phyloP scores from a whole-genome alignment of 2,329 filamentous ascomycete genomes.

The Claviceps paspali region DNA sequence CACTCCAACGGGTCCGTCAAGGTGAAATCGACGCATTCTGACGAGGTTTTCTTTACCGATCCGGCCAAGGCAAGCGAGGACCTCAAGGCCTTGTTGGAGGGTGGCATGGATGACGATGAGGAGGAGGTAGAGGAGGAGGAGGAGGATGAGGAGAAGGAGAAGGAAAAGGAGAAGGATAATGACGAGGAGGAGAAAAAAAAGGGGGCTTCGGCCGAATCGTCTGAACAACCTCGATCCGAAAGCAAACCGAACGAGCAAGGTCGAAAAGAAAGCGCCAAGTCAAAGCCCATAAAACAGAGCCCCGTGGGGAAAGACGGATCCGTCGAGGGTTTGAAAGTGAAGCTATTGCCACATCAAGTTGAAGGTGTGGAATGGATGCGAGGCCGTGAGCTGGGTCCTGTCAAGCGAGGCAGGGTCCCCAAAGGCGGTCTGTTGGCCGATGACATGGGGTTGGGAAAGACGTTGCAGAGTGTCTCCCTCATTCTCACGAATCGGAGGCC shows the following conservation, averaged over 20 bases:
- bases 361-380: constrained; percentile 93
- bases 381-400: constrained; percentile 73
- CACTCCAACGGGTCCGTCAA: constrained; percentile 20
- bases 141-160: neutral
- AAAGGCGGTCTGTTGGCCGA: constrained; percentile 93
- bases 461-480: constrained; percentile 79
- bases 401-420: constrained; percentile 67
- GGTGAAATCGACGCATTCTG: constrained; percentile 13
- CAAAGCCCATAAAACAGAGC: constrained; percentile 5
- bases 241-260: constrained; percentile 4
- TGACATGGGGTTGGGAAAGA: constrained; percentile 96
- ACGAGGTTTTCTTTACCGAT: constrained; percentile 50
- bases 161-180: neutral
- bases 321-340: constrained; percentile 71
- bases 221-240: neutral
- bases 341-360: constrained; percentile 82
- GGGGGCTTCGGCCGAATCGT: neutral
- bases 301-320: constrained; percentile 30
- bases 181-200: neutral
- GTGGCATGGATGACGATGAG: constrained; percentile 61
- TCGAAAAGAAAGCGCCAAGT: constrained; percentile 6
- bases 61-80: constrained; percentile 58
- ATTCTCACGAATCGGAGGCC: constrained; percentile 72
- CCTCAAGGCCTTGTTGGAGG: constrained; percentile 69
- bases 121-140: constrained; percentile 32